A percentile compares a stretch with the other conserved stretches of the same genome.
These are phyloP conservation scores for Mallotus japonicus DNA, from an alignment of 441 rosid genomes.

Conservation along the genomic window DNA sequence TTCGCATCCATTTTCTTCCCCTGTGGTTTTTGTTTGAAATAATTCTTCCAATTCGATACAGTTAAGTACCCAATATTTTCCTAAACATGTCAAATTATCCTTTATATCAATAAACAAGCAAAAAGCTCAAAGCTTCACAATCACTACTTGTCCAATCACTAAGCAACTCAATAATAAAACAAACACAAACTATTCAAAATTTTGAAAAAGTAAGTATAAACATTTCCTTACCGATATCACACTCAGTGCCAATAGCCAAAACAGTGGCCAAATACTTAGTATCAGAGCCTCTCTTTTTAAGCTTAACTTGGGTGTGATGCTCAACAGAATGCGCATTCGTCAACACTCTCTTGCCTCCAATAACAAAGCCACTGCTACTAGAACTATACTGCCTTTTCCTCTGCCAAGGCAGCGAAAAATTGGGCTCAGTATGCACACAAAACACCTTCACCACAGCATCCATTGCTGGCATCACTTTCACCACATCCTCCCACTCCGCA, in stretches of 20 bases:
- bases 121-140: no score
- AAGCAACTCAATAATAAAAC: not conserved
- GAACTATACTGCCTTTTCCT: constrained; percentile 85
- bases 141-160: no score
- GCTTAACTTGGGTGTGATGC: constrained; percentile 82
- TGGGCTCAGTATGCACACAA: constrained; percentile 88
- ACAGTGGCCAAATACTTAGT: constrained; percentile 82
- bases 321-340: constrained; percentile 93
- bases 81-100: no score
- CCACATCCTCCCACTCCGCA: constrained; percentile 27
- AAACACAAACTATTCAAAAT: no score
- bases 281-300: constrained; percentile 87
- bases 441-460: constrained; percentile 89
- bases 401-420: constrained; percentile 91
- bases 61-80: no score
- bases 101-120: no score
- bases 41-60: no score
- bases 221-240: constrained; percentile 64
- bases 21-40: no score
- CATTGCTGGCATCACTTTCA: constrained; percentile 65
- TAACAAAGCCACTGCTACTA: constrained; percentile 77
- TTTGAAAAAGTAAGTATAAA: not conserved
- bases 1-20: no score
- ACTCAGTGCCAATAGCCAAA: constrained; percentile 83
- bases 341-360: constrained; percentile 69